These are phyloP conservation scores for Pulveroboletus sp. DNA, from an alignment of 768 basidiomycete species.

Conservation along the genomic window DNA sequence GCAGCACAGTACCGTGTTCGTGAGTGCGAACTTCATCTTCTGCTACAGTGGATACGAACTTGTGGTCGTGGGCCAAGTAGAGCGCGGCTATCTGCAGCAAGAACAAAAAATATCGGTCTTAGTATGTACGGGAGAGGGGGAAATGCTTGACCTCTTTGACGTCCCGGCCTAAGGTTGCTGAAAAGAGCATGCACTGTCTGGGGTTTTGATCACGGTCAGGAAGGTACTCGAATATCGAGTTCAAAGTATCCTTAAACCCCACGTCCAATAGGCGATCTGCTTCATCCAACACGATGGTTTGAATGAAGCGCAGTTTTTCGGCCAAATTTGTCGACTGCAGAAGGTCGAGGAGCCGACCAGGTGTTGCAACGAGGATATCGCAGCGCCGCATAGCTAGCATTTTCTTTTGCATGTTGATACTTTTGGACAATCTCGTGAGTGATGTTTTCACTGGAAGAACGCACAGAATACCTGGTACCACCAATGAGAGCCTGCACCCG, in stretches of 20 bases:
- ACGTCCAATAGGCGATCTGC: slow-evolving; percentile 72
- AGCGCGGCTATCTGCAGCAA: slow-evolving; percentile 22
- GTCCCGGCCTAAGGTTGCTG: slow-evolving; percentile 70
- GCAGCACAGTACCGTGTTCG: slow-evolving; percentile 42
- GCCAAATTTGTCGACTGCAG: slow-evolving; percentile 43
- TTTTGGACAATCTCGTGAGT: slow-evolving; percentile 9
- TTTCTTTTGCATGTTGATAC: slow-evolving; percentile 24
- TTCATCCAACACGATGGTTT: slow-evolving; percentile 61
- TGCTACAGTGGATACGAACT: slow-evolving; percentile 55
- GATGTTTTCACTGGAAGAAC: not conserved
- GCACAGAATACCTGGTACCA: slow-evolving; percentile 41
- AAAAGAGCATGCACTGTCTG: slow-evolving; percentile 66
- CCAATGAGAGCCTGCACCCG: slow-evolving; percentile 50
- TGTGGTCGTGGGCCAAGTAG: slow-evolving; percentile 25
- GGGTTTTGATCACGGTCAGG: slow-evolving; percentile 45
- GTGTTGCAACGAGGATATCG: slow-evolving; percentile 68
- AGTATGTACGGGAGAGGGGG: too few species aligned
- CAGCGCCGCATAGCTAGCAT: slow-evolving; percentile 28
- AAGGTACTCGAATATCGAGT: slow-evolving; percentile 50
- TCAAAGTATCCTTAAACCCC: slow-evolving; percentile 65
- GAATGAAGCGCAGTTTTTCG: slow-evolving; percentile 34
- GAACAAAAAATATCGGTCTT: not conserved
- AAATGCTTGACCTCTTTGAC: slow-evolving; percentile 44
- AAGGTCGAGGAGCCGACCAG: slow-evolving; percentile 71
- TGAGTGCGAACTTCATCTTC: slow-evolving; percentile 59